Percentiles rank a stretch among this genome's conserved stretches.
These are phyloP conservation scores for Penicillium decumbens DNA, from an alignment of 2,329 filamentous ascomycete species.

Conservation along the genomic window DNA sequence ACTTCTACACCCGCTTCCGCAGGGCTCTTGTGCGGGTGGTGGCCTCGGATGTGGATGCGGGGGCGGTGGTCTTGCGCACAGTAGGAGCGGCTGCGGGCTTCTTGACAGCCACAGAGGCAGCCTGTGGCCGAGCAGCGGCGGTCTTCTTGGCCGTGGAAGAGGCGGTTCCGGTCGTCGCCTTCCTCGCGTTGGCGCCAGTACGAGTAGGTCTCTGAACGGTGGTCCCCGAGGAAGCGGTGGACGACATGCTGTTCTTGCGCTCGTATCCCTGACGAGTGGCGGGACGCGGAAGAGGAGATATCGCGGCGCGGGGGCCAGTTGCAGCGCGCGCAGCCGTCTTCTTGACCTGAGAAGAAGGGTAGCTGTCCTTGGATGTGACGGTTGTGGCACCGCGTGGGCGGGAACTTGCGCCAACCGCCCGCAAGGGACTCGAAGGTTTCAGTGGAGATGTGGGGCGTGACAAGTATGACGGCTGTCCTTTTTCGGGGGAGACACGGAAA, in stretches of 20 bases:
- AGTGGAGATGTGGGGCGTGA: constrained; percentile 58
- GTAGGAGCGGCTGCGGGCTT: constrained; percentile 31
- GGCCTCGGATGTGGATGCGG: constrained; percentile 27
- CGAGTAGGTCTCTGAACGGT: constrained; percentile 34
- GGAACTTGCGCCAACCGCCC: constrained; percentile 24
- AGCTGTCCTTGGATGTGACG: constrained; percentile 25
- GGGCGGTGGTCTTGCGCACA: constrained; percentile 32
- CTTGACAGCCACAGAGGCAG: constrained; percentile 34
- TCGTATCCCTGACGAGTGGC: constrained; percentile 37
- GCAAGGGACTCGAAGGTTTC: constrained; percentile 49
- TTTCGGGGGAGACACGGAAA: constrained; percentile 43
- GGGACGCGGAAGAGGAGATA: constrained; percentile 32
- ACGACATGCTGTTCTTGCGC: constrained; percentile 37
- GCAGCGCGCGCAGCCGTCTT: constrained; percentile 31
- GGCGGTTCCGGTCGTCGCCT: constrained; percentile 26
- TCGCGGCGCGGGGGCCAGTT: constrained; percentile 27
- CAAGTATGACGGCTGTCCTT: constrained; percentile 50
- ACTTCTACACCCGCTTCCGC: constrained; percentile 37
- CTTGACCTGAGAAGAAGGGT: constrained; percentile 27
- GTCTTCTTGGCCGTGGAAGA: constrained; percentile 31
- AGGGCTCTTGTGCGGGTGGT: constrained; percentile 36
- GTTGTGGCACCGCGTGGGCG: constrained; percentile 25
- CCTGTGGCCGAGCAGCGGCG: constrained; percentile 25
- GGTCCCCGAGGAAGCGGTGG: constrained; percentile 37
- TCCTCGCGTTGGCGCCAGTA: constrained; percentile 28